Evolutionary conservation across 1,284 basidiomycete species (phyloP).

Genomic region (Austroboletus olivaceoglutinosus): DNA sequence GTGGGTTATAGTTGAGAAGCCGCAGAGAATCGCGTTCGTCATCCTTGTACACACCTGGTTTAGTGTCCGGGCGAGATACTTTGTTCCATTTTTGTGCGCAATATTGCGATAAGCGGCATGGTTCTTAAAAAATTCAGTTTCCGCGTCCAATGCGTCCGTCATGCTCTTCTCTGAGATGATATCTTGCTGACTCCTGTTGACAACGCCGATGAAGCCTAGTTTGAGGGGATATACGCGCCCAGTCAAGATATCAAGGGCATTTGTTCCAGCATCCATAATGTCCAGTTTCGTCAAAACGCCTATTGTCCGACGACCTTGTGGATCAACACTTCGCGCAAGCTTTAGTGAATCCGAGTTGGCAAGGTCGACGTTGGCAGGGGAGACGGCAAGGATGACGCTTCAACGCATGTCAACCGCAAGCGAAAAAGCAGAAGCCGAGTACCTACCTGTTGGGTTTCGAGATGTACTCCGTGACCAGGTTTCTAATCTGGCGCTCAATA

Average conservation of each 20-base stretch:
- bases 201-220: slow-evolving; percentile 96
- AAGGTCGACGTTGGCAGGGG: slow-evolving; percentile 95
- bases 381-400: slow-evolving; percentile 95
- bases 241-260: slow-evolving; percentile 94
- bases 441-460: slow-evolving; percentile 92
- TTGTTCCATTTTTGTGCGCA: slow-evolving; percentile 95
- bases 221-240: slow-evolving; percentile 97
- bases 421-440: background rate
- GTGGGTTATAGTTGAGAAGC: slow-evolving; percentile 1
- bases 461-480: slow-evolving; percentile 91
- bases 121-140: slow-evolving; percentile 88
- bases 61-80: slow-evolving; percentile 90
- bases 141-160: slow-evolving; percentile 80
- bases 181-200: slow-evolving; percentile 97
- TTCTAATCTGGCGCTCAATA: slow-evolving; percentile 96
- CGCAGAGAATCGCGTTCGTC: background rate
- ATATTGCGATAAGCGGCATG: slow-evolving; percentile 96
- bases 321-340: slow-evolving; percentile 92
- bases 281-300: slow-evolving; percentile 97
- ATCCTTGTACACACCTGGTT: slow-evolving; percentile 69
- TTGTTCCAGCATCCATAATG: slow-evolving; percentile 98
- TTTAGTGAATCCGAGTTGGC: slow-evolving; percentile 98
- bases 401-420: slow-evolving; percentile 6
- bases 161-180: slow-evolving; percentile 90
- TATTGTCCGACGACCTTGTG: slow-evolving; percentile 93